These are phyloP conservation scores for Phytopythium montanum DNA, from an alignment of 352 stramenopile species.

Conservation along the genomic window DNA sequence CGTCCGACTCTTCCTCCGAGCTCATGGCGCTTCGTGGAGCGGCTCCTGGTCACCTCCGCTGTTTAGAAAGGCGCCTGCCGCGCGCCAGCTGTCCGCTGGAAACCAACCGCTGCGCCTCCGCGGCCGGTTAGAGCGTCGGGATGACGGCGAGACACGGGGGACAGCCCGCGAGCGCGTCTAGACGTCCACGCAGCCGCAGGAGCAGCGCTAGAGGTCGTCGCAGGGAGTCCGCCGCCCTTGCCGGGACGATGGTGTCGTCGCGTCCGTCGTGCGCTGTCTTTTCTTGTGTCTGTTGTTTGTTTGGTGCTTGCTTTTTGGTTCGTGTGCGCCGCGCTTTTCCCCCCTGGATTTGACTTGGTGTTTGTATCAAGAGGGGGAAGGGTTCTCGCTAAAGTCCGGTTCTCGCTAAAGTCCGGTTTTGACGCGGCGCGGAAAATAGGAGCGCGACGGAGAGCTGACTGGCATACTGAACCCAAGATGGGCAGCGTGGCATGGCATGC, in stretches of 20 bases:
- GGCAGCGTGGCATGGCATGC: too few species aligned
- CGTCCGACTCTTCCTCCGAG: conserved; percentile 7
- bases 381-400: conserved; percentile 2
- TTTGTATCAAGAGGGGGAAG: neutral
- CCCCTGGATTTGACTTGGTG: neutral
- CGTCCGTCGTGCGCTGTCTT: neutral
- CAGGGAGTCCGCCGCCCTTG: neutral
- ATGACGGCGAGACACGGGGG: too few species aligned
- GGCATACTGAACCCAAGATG: neutral
- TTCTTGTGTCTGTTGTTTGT: conserved; percentile 1
- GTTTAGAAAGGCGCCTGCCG: neutral
- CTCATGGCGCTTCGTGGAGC: neutral
- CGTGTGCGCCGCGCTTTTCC: neutral
- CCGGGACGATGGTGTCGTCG: neutral
- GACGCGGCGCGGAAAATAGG: neutral
- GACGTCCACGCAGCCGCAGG: neutral
- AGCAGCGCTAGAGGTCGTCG: neutral
- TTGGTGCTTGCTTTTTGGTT: neutral
- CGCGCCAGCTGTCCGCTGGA: neutral
- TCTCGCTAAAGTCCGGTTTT: conserved; percentile 5
- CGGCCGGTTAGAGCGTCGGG: neutral
- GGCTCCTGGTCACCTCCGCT: neutral
- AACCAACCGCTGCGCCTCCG: neutral
- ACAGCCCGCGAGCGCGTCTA: too few species aligned
- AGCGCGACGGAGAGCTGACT: neutral